Evolutionary conservation across 495 filamentous ascomycete species (phyloP).

Genomic region (Xylaria curta): DNA sequence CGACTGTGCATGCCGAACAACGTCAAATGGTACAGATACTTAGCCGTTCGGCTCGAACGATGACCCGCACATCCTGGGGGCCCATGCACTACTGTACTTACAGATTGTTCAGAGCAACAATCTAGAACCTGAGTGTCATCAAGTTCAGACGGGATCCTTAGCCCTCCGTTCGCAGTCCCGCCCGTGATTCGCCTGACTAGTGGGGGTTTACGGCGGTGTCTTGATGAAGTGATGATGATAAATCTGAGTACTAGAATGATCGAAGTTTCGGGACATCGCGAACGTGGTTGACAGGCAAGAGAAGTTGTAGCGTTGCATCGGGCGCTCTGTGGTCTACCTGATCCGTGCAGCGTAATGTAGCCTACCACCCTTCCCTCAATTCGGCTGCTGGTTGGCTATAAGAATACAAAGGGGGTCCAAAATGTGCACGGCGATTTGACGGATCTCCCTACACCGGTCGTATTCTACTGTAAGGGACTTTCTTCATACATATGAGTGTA

Average conservation of each 20-base stretch:
- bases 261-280: slow-evolving; percentile 4
- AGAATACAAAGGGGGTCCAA: neutral
- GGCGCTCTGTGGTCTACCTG: slow-evolving; percentile 19
- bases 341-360: slow-evolving; percentile 9
- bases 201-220: slow-evolving; percentile 3
- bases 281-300: slow-evolving; percentile 20
- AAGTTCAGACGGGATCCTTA: neutral
- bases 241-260: slow-evolving; percentile 29
- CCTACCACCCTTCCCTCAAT: slow-evolving; percentile 7
- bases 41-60: slow-evolving; percentile 20
- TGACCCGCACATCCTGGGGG: slow-evolving; percentile 17
- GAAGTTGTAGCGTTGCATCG: slow-evolving; percentile 19
- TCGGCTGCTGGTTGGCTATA: slow-evolving; percentile 16
- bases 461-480: neutral
- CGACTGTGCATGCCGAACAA: neutral
- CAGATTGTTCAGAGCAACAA: neutral
- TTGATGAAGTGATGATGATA: slow-evolving; percentile 41
- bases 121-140: slow-evolving; percentile 14
- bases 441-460: slow-evolving; percentile 25
- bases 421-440: neutral
- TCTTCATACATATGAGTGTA: slow-evolving; percentile 3
- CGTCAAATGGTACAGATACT: neutral
- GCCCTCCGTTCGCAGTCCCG: neutral
- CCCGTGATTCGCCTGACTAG: slow-evolving; percentile 4
- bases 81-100: slow-evolving; percentile 1